phyloP scores from a whole-genome alignment of 2,329 filamentous ascomycete genomes.

The Stemphylium vesicarium region DNA sequence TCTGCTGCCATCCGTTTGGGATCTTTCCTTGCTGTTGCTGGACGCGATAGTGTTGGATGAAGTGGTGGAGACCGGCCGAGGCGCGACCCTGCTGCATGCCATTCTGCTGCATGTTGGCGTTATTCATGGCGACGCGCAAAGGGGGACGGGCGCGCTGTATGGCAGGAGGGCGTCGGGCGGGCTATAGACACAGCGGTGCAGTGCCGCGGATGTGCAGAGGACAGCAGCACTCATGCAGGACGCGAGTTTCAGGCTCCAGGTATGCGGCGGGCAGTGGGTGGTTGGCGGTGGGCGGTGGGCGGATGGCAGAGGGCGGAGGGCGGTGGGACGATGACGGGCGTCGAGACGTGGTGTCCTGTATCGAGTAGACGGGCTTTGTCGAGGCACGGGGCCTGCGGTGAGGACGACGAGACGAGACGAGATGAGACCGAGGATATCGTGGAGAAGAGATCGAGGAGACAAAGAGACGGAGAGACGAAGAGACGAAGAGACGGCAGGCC shows the following conservation, averaged over 20 bases:
- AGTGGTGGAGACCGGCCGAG: constrained; percentile 30
- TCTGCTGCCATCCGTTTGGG: constrained; percentile 44
- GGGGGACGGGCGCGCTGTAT: constrained; percentile 7
- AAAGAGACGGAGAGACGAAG: neutral
- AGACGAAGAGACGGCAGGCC: neutral
- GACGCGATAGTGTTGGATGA: constrained; percentile 37
- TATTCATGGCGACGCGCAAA: constrained; percentile 38
- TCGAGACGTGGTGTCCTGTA: constrained; percentile 4
- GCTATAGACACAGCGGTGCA: constrained; percentile 24
- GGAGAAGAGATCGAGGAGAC: constrained; percentile 3
- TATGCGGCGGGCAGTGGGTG: neutral
- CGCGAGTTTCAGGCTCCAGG: neutral
- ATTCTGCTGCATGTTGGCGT: constrained; percentile 39
- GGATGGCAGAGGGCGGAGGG: neutral
- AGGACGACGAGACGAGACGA: neutral
- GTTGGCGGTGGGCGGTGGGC: neutral
- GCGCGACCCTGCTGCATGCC: constrained; percentile 20
- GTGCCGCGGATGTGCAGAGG: constrained; percentile 21
- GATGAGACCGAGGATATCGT: neutral
- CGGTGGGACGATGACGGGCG: neutral
- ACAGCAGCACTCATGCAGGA: constrained; percentile 30
- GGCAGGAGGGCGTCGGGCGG: constrained; percentile 5
- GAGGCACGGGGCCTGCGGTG: neutral
- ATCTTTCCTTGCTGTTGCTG: constrained; percentile 36
- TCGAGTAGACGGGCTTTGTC: constrained; percentile 3